Base-by-base conservation (phyloP, 2,329 filamentous ascomycete genomes). In the Lasiodiplodia theobromae region DNA sequence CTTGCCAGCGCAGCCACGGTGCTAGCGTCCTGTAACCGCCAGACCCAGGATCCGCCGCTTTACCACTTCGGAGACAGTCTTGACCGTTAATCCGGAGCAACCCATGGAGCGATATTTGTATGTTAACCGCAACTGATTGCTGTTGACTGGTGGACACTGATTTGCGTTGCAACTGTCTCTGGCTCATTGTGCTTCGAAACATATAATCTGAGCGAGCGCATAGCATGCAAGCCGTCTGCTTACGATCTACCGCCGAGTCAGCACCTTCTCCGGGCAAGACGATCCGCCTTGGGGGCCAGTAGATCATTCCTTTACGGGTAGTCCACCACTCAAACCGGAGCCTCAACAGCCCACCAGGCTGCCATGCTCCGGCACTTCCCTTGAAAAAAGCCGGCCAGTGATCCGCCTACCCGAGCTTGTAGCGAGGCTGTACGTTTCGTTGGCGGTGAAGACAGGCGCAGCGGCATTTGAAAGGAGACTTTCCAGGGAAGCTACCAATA, bases 1-100 rank as follows among this genome's bases (percentile, higher is more conserved):
- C 60, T 64, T 52, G 60, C 60, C 60, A 64, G 47, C 60, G 60
- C 60, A 64, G 60, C 60, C 60, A 64, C 60, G 47, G 10, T 52
- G 47, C 21, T 64, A 64, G 60, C 60, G 60, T 52, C n/a, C 60
- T 64, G 18, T 64, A 64, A 52, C 44, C 44, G 60, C 60, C 31
- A 52, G 47, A 51, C 44, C n/a, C 25, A 34, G 31, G 16, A 63
- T 52, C 47, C 47, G 18, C 12, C 60, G 60, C 60, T 38, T 64
- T 37, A 16, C 60, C 60, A 51, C 25, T 51, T 64, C 52, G 44
- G n/a, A 64, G 21, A 25, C 31, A 64, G 37, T 6, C n/a, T 23
- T 37, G 31, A 12, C 47, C 28, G 47, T 64, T 52, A 7, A 38
- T 64, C 47, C 47, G 47, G 28, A 12, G 47, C 5, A 14, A 23